phyloP scores from a whole-genome alignment of 306 rosid species.

The Crataegus laevigata region DNA sequence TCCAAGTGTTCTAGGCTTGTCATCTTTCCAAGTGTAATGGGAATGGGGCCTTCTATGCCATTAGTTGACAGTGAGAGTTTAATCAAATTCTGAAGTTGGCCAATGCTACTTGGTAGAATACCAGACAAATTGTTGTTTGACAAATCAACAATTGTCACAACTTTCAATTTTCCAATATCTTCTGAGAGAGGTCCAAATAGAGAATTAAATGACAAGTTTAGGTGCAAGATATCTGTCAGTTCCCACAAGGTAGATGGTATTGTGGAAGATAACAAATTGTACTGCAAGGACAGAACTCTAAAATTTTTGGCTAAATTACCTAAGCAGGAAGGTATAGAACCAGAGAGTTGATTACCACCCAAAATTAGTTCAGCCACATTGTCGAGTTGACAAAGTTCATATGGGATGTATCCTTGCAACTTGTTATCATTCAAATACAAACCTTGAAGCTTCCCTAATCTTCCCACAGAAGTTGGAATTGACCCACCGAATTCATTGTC shows the following conservation, averaged over 20 bases:
- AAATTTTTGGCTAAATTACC: not conserved
- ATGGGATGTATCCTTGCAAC: not conserved
- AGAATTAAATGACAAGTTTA: not conserved
- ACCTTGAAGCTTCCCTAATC: not conserved
- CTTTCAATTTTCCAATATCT: not conserved
- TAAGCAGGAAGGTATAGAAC: constrained; percentile 9
- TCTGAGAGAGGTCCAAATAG: not conserved
- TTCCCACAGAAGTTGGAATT: not conserved
- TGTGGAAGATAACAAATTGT: too few species aligned
- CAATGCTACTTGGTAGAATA: not conserved
- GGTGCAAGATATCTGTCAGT: not conserved
- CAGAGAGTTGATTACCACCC: not conserved
- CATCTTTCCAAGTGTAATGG: not conserved
- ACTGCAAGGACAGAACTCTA: not conserved
- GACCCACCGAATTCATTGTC: not conserved
- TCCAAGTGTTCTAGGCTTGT: not conserved
- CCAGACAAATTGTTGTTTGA: not conserved
- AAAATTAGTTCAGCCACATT: not conserved
- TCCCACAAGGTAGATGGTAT: too few species aligned
- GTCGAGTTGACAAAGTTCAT: not conserved
- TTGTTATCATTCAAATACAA: not conserved
- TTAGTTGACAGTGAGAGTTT: not conserved
- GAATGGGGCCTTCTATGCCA: not conserved
- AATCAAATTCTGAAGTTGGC: not conserved
- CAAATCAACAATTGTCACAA: not conserved